Evolutionary conservation across 2,329 filamentous ascomycete genomes (phyloP), one percentile per base, ranked within the genome.

Genomic region (Colletotrichum tanaceti): DNA sequence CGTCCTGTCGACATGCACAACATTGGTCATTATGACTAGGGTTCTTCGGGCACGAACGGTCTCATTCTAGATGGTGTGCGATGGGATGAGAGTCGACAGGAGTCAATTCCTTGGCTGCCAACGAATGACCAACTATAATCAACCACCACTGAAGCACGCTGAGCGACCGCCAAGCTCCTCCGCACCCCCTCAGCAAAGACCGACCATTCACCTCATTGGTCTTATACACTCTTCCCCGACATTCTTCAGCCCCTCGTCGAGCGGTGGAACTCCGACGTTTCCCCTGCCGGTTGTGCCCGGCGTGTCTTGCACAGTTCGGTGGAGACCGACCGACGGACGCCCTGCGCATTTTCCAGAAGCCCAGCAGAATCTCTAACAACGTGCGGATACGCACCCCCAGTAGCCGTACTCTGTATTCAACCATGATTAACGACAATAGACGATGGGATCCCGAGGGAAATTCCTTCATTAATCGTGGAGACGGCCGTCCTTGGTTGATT

Each of bases 281-380:
- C 61, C 65, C 60, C 60, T 68, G 65, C 46, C 41, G 38, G 47
- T 58, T 54, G 61, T 65, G 61, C 41, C 61, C 54, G 49, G 54
- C 20, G 41, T 57, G 47, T 49, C 35, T 41, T 65, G 16, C 35
- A 59, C 60, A 47, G 41, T 49, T 35, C 32, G 35, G 61, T 65
- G 61, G 65, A 24, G 54, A 68, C 39, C n/a, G 43, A 39, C n/a
- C n/a, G n/a, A n/a, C n/a, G n/a, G n/a, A n/a, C 47, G 54, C 65
- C 62, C 50, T 68, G 57, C 22, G 38, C 65, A 65, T 65, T 68
- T 65, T 68, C 65, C 65, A 68, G 65, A 68, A 68, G 65, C 49
- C 49, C 54, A 63, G n/a, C 13, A 47, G 60, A 43, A 58, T 38
- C 35, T 18, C 39, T 28, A 52, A 35, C 47, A 58, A 53, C 28